Percentiles rank a stretch among this genome's conserved stretches.
These are phyloP conservation scores for Epichloe sibirici DNA, from an alignment of 2,329 filamentous ascomycete genomes.

Conservation along the genomic window DNA sequence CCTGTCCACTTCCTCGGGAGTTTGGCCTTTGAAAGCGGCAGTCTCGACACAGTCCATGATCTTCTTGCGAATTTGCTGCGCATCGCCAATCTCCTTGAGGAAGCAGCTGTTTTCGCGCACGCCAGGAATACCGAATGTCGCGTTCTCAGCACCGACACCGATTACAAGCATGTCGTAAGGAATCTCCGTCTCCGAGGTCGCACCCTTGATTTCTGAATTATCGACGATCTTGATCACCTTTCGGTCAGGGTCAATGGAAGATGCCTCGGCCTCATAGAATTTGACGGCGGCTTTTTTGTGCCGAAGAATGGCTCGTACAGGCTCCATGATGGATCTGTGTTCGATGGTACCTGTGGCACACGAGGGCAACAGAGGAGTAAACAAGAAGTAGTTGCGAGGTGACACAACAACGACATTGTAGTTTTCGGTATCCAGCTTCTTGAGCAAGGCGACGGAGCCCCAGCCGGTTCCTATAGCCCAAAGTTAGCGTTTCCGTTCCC, in stretches of 20 bases:
- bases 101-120: conserved; percentile 94
- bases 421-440: conserved; percentile 97
- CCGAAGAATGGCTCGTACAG: conserved; percentile 86
- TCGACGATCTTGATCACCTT: conserved; percentile 84
- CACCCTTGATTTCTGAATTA: conserved; percentile 84
- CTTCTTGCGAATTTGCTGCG: conserved; percentile 90
- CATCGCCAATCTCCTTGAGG: conserved; percentile 95
- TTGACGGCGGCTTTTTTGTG: conserved; percentile 89
- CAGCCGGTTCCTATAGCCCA: conserved; percentile 74
- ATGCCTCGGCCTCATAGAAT: conserved; percentile 96
- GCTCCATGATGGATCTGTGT: conserved; percentile 99
- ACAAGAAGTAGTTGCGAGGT: conserved; percentile 98
- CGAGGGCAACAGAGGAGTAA: conserved; percentile 92
- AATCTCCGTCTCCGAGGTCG: conserved; percentile 71
- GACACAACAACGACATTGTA: conserved; percentile 98
- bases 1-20: conserved; percentile 75
- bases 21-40: conserved; percentile 94
- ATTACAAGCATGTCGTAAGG: conserved; percentile 97
- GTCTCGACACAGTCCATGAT: conserved; percentile 99
- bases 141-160: conserved; percentile 94
- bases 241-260: conserved; percentile 85
- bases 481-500: conserved; percentile 1
- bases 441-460: conserved; percentile 88
- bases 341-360: conserved; percentile 97
- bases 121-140: conserved; percentile 94